A percentile compares a stretch with the other conserved stretches of the same genome.
phyloP scores from a whole-genome alignment of 169 alveolate species.

The Besnoitia besnoiti region DNA sequence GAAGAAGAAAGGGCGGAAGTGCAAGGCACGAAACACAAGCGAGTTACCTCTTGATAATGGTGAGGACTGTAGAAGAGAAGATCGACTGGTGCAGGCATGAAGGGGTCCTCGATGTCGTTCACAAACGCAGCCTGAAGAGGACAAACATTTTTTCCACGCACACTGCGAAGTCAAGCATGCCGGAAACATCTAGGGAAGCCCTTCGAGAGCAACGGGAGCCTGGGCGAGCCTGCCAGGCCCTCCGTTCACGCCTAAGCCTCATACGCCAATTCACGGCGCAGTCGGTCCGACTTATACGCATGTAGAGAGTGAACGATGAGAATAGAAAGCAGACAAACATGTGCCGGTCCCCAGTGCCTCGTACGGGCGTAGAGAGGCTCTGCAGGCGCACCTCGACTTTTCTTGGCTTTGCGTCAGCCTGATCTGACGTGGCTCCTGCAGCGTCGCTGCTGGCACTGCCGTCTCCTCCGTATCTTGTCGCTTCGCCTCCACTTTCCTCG shows the following conservation, averaged over 20 bases:
- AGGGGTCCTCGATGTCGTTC: slow-evolving; percentile 60
- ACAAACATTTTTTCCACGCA: too few species aligned
- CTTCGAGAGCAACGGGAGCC: too few species aligned
- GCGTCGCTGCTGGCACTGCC: neutral
- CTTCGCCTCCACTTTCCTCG: neutral
- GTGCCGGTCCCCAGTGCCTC: too few species aligned
- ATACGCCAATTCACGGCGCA: too few species aligned
- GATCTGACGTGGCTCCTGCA: neutral
- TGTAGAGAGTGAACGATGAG: too few species aligned
- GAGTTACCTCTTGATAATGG: neutral
- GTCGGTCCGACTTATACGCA: too few species aligned
- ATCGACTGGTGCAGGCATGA: slow-evolving; percentile 64
- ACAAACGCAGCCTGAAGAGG: slow-evolving; percentile 37
- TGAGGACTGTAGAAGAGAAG: slow-evolving; percentile 48
- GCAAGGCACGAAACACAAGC: neutral
- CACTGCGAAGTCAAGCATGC: too few species aligned
- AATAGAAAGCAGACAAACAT: too few species aligned
- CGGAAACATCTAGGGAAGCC: too few species aligned
- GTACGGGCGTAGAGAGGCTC: too few species aligned
- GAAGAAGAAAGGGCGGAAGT: neutral
- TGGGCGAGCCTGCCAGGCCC: too few species aligned
- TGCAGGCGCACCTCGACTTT: neutral
- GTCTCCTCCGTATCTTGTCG: neutral
- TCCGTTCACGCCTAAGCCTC: too few species aligned
- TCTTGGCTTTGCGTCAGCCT: slow-evolving; percentile 36